Evolutionary conservation across 164 flowering plant genomes (phyloP).

Genomic region (Magnolia changhungtana): DNA sequence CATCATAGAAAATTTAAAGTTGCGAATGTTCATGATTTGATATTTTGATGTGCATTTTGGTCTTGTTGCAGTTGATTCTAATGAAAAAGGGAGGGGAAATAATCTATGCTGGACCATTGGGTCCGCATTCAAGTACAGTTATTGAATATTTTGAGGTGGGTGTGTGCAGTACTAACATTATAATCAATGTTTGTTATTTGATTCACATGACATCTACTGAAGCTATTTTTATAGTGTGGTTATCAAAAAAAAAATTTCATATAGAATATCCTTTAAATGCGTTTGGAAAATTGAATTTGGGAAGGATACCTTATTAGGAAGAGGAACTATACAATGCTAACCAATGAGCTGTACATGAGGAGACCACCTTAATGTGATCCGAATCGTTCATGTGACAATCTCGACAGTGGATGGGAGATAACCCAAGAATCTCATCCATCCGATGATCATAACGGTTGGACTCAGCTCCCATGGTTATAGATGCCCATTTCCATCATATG

Average conservation of each 20-base stretch:
- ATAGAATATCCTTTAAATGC: background rate
- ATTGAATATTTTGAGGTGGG: constrained; percentile 65
- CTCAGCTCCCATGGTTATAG: no score
- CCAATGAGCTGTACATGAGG: no score
- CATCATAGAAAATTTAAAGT: no score
- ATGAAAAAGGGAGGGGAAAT: constrained; percentile 58
- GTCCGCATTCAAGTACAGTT: constrained; percentile 43
- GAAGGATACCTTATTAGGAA: background rate
- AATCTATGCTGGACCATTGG: constrained; percentile 62
- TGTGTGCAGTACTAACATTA: background rate
- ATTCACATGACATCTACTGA: background rate
- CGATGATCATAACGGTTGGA: no score
- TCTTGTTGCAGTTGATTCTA: constrained; percentile 36
- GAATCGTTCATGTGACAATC: no score
- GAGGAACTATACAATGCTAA: no score
- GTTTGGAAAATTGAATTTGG: background rate
- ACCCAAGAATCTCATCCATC: no score
- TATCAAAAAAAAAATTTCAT: background rate
- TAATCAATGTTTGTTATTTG: no score
- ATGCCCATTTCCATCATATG: no score
- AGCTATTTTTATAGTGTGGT: background rate
- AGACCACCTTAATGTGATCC: no score
- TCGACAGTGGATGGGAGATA: no score
- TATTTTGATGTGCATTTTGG: background rate
- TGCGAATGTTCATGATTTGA: background rate